Base-by-base conservation (phyloP, 2,329 filamentous ascomycete species). In the Aulographum hederae region DNA sequence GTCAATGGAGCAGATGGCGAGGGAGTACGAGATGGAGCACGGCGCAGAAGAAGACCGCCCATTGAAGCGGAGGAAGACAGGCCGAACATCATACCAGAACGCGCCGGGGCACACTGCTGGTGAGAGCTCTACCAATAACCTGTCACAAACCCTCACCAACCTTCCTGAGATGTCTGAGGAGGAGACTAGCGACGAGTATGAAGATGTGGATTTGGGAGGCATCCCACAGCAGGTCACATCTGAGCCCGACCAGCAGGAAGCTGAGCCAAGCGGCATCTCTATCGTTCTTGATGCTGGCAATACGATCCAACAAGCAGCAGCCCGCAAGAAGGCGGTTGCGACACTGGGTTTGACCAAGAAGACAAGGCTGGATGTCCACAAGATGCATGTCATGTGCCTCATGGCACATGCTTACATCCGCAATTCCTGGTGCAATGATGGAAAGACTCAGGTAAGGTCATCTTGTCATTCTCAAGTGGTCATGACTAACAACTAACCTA, bases 401-500 rank as follows among this genome's bases (percentile, higher is more conserved):
- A 54, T 98, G 12, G 70, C 73, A 6, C 81, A 95, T 51, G 66
- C 75, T 12, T 67, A 78, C 40, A 61, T 71, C 35, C 72, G 85
- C 34, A 98, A 95, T 46, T 60, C 68, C 33, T 94, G 86, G 82
- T 94, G 85, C 54, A 92, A 92, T 44, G 76, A 86, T 46, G 43
- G 57, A 11, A 55, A 65, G 34, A 68, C 79, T 6, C 81, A 92
- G 46, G 64, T 60, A 40, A 8, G 26, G 35, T 11, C 28, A 26
- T 16, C 42, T 10, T 28, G 10, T 14, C 16, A 8, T 28, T 28
- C 15, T 17, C 27, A 28, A 17, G 15, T 28, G 16, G 27, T 10
- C 16, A 28, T 8, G 15, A 8, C 8, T n/a, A 25, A 25, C 21
- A 25, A n/a, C 8, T n/a, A 25, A 25, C 21, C n/a, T 25, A 8